A percentile compares a stretch with the other conserved stretches of the same genome.
phyloP scores from a whole-genome alignment of 768 basidiomycete species.

The Amanita fuliginea region DNA sequence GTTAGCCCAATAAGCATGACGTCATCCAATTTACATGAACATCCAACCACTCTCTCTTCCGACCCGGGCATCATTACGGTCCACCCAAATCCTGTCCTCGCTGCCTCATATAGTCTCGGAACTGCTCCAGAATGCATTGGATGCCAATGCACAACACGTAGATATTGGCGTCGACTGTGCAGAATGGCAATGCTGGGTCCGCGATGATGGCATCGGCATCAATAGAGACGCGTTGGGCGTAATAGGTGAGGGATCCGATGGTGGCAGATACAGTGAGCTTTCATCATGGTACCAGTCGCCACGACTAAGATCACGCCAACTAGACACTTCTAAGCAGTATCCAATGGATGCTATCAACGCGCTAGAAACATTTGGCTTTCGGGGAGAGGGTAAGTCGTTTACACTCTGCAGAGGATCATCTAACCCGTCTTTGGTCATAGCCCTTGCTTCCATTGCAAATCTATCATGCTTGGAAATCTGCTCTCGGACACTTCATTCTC shows the following conservation, averaged over 20 bases:
- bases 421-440: conserved; percentile 25
- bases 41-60: conserved; percentile 41
- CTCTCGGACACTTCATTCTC: conserved; percentile 54
- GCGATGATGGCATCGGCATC: conserved; percentile 80
- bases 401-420: neutral
- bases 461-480: conserved; percentile 74
- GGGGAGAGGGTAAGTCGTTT: conserved; percentile 73
- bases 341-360: conserved; percentile 35
- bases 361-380: conserved; percentile 72
- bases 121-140: conserved; percentile 83
- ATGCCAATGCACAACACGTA: conserved; percentile 62
- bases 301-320: neutral
- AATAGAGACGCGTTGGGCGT: conserved; percentile 41
- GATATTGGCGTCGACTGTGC: conserved; percentile 64
- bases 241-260: conserved; percentile 40
- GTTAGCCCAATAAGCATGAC: conserved; percentile 4
- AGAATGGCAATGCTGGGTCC: conserved; percentile 77
- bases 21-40: neutral
- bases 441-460: conserved; percentile 75
- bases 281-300: neutral
- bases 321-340: conserved; percentile 71
- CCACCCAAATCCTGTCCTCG: conserved; percentile 76
- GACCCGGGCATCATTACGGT: conserved; percentile 69
- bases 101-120: conserved; percentile 73
- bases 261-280: conserved; percentile 61